Conservation (phyloP, 768 basidiomycete species). For the Kockovaella imperatae region DNA sequence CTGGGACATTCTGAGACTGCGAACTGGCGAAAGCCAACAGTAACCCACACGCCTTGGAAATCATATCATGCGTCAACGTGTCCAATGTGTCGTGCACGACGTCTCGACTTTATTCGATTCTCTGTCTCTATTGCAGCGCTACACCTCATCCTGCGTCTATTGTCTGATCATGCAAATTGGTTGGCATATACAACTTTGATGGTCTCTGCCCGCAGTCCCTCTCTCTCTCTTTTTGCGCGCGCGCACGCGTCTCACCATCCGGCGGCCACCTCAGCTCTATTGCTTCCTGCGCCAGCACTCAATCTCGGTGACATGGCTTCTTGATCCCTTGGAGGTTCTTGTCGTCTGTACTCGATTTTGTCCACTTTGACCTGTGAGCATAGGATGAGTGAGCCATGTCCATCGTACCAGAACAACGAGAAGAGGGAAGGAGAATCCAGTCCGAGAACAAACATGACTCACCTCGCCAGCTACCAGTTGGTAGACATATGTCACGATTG, state of each 20-base stretch:
- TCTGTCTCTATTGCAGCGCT: too few relatives aligned
- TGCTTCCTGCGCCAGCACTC: neutral
- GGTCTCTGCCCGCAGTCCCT: too few relatives aligned
- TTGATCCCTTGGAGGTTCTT: slow-evolving; percentile 28
- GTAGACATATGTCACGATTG: slow-evolving; percentile 95
- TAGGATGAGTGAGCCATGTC: neutral
- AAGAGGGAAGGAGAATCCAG: neutral
- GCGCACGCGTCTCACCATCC: slow-evolving; percentile 20
- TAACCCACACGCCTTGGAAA: too few relatives aligned
- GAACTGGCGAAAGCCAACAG: too few relatives aligned
- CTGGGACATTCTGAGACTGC: too few relatives aligned
- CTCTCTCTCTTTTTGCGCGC: neutral
- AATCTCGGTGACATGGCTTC: neutral
- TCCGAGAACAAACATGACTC: slow-evolving; percentile 30
- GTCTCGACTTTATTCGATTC: too few relatives aligned
- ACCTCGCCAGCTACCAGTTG: slow-evolving; percentile 90
- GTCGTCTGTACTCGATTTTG: slow-evolving; percentile 45
- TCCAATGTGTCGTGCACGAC: too few relatives aligned
- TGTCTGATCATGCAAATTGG: too few relatives aligned
- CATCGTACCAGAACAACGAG: neutral
- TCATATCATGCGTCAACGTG: too few relatives aligned
- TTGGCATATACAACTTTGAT: too few relatives aligned
- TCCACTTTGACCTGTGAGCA: slow-evolving; percentile 45
- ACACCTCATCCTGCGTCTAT: too few relatives aligned
- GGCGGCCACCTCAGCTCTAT: slow-evolving; percentile 21